Evolutionary conservation across 768 basidiomycete species (phyloP).

Genomic region (Mycena indigotica): DNA sequence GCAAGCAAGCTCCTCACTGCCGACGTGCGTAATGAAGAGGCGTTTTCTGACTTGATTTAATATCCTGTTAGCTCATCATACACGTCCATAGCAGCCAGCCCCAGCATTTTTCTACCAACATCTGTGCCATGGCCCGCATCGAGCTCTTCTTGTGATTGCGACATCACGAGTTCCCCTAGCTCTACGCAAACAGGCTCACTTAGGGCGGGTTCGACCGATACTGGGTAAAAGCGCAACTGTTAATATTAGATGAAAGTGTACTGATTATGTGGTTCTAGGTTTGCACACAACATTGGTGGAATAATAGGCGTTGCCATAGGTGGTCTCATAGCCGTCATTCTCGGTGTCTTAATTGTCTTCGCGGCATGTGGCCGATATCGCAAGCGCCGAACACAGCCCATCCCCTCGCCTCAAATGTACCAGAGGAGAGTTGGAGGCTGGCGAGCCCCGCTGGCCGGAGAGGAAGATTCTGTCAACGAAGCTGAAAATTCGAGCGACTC

Average conservation of each 20-base stretch:
- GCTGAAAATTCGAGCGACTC: not conserved
- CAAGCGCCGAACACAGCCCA: not conserved
- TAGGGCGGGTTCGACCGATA: not conserved
- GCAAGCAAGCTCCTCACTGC: conserved; percentile 4
- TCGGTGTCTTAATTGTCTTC: conserved; percentile 9
- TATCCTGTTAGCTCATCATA: not conserved
- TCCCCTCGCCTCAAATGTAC: conserved; percentile 1
- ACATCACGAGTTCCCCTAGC: not conserved
- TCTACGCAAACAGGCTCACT: not conserved
- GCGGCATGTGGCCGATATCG: not conserved
- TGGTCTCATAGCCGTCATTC: conserved; percentile 7
- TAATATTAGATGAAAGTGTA: not conserved
- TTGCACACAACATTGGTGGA: conserved; percentile 11
- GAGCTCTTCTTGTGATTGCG: not conserved
- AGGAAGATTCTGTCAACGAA: conserved; percentile 3
- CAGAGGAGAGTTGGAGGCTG: not conserved
- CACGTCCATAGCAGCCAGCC: not conserved
- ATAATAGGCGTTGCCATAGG: conserved; percentile 11
- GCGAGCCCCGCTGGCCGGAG: conserved; percentile 5
- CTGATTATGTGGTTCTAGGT: not conserved
- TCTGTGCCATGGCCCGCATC: not conserved
- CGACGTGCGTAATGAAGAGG: not conserved
- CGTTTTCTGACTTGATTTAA: not conserved
- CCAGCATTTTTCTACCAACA: not conserved
- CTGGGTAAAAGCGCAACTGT: not conserved